Evolutionary conservation across 257 asterid genomes (phyloP).

Genomic region (Cynanchum wilfordii): DNA sequence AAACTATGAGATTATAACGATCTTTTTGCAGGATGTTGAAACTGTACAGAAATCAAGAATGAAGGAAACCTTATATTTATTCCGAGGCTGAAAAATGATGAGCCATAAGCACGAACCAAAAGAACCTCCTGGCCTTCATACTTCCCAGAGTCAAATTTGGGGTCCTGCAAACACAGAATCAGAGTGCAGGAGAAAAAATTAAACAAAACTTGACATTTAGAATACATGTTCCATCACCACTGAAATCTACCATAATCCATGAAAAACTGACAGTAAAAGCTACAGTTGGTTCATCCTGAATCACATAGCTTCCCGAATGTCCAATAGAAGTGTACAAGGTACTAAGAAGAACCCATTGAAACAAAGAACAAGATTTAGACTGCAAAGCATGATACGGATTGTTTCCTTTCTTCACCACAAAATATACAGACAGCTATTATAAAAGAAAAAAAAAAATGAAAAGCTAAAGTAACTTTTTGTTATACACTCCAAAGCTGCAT

Average conservation of each 20-base stretch:
- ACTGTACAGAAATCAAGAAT: not conserved
- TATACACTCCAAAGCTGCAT: not conserved
- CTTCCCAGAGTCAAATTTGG: conserved; percentile 38
- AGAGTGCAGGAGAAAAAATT: not conserved
- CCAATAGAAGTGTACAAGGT: not conserved
- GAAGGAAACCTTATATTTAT: conserved; percentile 71
- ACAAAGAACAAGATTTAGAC: not conserved
- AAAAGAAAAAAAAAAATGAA: not conserved
- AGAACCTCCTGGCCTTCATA: conserved; percentile 75
- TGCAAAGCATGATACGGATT: not conserved
- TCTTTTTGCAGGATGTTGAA: not conserved
- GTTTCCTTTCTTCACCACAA: not conserved
- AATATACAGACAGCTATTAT: not conserved
- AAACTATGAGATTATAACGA: not conserved
- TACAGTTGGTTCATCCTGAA: not conserved
- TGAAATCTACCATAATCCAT: not conserved
- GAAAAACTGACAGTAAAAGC: not conserved
- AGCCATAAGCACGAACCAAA: conserved; percentile 85
- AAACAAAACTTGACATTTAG: not conserved
- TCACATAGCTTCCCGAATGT: not conserved
- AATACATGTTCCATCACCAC: not conserved
- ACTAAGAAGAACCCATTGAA: not conserved
- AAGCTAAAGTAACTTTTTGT: not conserved
- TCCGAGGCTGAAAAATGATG: conserved; percentile 93
- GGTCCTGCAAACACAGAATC: conserved; percentile 36